phyloP scores from a whole-genome alignment of 2,329 filamentous ascomycete genomes.

The Microcera coccophila region DNA sequence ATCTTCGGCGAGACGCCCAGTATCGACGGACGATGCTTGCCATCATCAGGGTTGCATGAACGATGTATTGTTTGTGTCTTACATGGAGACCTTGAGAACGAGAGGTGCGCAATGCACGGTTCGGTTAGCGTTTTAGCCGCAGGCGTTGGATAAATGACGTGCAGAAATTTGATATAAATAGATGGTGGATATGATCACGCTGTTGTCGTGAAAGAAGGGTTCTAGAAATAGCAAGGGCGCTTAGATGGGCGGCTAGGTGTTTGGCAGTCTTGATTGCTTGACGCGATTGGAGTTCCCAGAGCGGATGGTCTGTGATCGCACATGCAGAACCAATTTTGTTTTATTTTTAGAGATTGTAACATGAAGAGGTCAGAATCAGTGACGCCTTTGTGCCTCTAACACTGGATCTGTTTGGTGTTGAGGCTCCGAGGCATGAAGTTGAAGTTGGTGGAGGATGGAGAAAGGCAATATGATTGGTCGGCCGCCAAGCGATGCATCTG shows the following conservation, averaged over 20 bases:
- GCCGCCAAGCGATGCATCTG: not conserved
- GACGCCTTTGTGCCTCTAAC: not conserved
- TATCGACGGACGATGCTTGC: constrained; percentile 3
- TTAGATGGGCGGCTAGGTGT: constrained; percentile 24
- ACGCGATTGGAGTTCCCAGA: constrained; percentile 8
- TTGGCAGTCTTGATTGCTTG: not conserved
- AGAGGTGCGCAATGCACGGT: constrained; percentile 1
- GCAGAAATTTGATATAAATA: constrained; percentile 15
- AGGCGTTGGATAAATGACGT: constrained; percentile 12
- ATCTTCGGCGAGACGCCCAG: constrained; percentile 20
- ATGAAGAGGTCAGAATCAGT: no score
- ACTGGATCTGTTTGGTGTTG: constrained; percentile 22
- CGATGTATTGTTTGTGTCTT: constrained; percentile 6
- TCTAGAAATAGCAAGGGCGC: constrained; percentile 20
- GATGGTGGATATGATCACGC: constrained; percentile 13
- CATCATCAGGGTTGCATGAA: constrained; percentile 2
- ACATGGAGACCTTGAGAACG: constrained; percentile 6
- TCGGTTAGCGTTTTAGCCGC: constrained; percentile 5
- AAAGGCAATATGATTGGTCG: constrained; percentile 17
- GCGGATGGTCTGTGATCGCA: not conserved
- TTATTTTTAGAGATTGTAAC: no score
- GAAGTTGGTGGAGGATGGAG: constrained; percentile 1
- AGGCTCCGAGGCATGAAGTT: constrained; percentile 22
- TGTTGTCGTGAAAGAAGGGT: constrained; percentile 7
- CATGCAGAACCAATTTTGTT: no score